These are phyloP conservation scores for Tetrahymena malaccensis DNA, from an alignment of 73 alveolate genomes.

Conservation along the genomic window DNA sequence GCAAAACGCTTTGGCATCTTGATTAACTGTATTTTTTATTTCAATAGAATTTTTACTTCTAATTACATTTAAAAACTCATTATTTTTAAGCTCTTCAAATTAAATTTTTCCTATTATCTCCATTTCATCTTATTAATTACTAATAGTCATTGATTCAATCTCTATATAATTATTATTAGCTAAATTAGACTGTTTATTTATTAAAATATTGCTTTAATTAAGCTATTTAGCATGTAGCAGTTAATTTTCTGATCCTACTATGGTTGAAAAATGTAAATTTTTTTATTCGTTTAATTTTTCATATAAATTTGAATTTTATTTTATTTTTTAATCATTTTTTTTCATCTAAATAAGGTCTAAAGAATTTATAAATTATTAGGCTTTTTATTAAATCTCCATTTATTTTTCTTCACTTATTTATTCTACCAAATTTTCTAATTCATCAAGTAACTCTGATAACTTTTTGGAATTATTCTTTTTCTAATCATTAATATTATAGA, in stretches of 20 bases:
- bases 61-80: neutral
- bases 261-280: neutral
- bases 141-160: neutral
- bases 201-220: neutral
- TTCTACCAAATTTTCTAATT: neutral
- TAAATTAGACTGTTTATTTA: too few species aligned
- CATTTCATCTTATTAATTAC: neutral
- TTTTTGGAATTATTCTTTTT: neutral
- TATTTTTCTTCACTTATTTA: neutral
- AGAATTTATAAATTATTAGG: neutral
- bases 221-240: neutral
- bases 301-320: neutral
- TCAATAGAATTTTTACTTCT: neutral
- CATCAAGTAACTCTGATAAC: neutral
- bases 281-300: neutral
- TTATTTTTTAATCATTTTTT: neutral
- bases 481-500: neutral
- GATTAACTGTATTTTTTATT: neutral
- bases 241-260: too few species aligned
- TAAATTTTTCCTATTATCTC: neutral
- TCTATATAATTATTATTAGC: neutral
- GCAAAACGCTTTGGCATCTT: neutral
- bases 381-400: neutral
- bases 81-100: too few species aligned
- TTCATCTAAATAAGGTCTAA: neutral